These are phyloP conservation scores for Setaria viridis DNA, from an alignment of 202 grass and related monocot species.

Conservation along the genomic window DNA sequence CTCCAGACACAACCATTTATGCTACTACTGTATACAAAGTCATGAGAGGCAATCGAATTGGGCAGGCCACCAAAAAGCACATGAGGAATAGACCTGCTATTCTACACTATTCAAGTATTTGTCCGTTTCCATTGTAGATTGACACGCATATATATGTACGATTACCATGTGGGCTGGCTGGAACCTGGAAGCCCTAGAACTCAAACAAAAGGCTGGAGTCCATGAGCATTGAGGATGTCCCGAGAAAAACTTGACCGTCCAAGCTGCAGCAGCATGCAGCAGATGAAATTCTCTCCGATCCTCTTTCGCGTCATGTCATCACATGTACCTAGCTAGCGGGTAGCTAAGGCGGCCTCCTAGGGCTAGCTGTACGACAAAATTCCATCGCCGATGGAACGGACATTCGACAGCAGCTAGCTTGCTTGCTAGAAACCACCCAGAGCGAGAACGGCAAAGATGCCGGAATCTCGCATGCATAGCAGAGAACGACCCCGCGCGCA, in stretches of 20 bases:
- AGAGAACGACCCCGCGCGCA: neutral
- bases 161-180: neutral
- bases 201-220: neutral
- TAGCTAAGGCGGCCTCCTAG: neutral
- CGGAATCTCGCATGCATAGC: neutral
- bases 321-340: neutral
- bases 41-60: neutral
- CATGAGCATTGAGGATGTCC: neutral
- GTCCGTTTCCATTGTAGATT: neutral
- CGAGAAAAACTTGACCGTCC: neutral
- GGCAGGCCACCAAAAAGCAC: neutral
- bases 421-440: neutral
- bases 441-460: neutral
- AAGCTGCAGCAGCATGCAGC: neutral
- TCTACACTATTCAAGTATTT: neutral
- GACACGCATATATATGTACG: neutral
- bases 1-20: neutral
- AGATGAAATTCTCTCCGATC: neutral
- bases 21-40: neutral
- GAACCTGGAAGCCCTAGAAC: neutral
- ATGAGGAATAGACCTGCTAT: neutral
- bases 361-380: neutral
- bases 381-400: neutral
- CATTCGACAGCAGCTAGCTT: neutral
- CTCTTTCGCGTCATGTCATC: slow-evolving; percentile 4